A percentile compares a stretch with the other conserved stretches of the same genome.
Evolutionary conservation across 768 basidiomycete species (phyloP).

Genomic region (Amanita thiersii): DNA sequence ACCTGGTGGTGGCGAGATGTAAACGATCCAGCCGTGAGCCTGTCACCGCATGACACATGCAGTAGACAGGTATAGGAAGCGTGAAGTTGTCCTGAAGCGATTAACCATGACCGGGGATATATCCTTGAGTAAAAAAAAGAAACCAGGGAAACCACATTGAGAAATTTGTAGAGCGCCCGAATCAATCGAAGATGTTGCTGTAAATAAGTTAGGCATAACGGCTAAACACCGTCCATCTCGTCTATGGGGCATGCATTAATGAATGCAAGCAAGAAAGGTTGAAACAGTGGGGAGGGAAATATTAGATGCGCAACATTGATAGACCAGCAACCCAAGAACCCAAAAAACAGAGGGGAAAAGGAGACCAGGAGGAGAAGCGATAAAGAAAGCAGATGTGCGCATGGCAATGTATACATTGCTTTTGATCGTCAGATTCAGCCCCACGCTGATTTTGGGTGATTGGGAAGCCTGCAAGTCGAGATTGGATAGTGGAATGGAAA

Average conservation of each 20-base stretch:
- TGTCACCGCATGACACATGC: neutral
- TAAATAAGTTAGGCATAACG: conserved; percentile 1
- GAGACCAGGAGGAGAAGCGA: neutral
- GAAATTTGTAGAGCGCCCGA: conserved; percentile 2
- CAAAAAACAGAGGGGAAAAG: neutral
- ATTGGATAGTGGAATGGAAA: too few relatives aligned
- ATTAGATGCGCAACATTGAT: conserved; percentile 6
- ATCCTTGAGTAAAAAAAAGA: conserved; percentile 8
- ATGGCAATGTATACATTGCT: neutral
- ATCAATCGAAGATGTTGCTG: conserved; percentile 2
- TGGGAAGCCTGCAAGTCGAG: neutral
- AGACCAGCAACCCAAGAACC: neutral
- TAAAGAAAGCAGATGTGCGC: neutral
- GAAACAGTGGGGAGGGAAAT: neutral
- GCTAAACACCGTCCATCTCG: neutral
- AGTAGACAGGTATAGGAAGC: neutral
- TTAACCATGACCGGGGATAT: conserved; percentile 4
- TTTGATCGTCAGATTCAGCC: neutral
- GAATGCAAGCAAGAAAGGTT: neutral
- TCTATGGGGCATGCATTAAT: conserved; percentile 1
- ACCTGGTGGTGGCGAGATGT: neutral
- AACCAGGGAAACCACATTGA: conserved; percentile 6
- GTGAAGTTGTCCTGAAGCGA: conserved; percentile 8
- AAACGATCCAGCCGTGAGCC: neutral
- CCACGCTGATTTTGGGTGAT: neutral